Base-by-base conservation (phyloP, 2,329 filamentous ascomycete genomes). In the Venturia oleaginea region DNA sequence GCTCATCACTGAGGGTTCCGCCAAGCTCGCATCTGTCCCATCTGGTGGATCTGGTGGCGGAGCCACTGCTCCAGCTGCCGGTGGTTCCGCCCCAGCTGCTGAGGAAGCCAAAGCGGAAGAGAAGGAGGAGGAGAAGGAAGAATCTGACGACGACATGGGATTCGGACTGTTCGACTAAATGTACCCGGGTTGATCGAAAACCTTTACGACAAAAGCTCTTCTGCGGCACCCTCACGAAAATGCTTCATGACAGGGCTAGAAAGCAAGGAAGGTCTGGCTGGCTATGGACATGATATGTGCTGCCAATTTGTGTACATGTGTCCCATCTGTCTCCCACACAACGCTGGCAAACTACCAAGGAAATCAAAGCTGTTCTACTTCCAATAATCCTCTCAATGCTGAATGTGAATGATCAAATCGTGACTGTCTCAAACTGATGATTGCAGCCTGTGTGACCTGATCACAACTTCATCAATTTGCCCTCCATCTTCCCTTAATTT, bases 11-110 rank as follows among this genome's bases (percentile, higher is more conserved):
- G 86, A 92, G 81, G 94, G 94, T 77, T 86, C 90, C 71, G 76
- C 83, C 80, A 99, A 99, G 88, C 91, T 99, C 75, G 94, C 94
- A 74, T 97, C 93, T 81, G 93, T 99, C 76, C 92, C 94, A 80
- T 91, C 90, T 75, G 94, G 92, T 75, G 90, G 84, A 80, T 90
- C 90, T 76, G 94, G 92, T 75, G 90, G 84, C 79, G 90, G 83
- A 73, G 82, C 81, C 74, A 83, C 82, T 73, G 84, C 81, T 71
- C 74, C 76, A 71, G 80, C 83, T 78, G 86, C 81, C 76, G 88
- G 81, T 76, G 90, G 82, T 75, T 89, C 81, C 72, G 90, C 81
- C 72, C 86, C 80, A 72, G 86, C 80, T 71, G 87, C 81, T 71
- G 86, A 84, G 65, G 70, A 72, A 43, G 72, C 74, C 65, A 71